Conservation (phyloP, 768 basidiomycete species). For the Rubroboletus pulcherrimus region DNA sequence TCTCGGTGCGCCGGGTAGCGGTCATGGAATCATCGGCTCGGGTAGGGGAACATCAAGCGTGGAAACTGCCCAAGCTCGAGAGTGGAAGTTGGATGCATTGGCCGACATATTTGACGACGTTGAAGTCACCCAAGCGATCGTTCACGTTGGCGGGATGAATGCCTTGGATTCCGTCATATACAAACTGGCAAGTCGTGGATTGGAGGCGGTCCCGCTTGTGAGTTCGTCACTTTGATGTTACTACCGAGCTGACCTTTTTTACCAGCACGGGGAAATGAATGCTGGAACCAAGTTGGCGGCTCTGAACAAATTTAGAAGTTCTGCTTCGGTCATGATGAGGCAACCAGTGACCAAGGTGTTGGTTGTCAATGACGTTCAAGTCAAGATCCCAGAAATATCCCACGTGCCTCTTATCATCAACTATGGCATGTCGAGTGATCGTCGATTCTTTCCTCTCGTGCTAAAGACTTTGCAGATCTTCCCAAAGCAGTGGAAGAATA, state of each 20-base stretch:
- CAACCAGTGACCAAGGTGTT: conserved; percentile 71
- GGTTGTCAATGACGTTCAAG: conserved; percentile 90
- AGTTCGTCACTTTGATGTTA: conserved; percentile 30
- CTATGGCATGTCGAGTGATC: conserved; percentile 56
- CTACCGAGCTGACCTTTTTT: conserved; percentile 11
- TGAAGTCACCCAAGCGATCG: conserved; percentile 74
- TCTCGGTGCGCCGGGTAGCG: conserved; percentile 44
- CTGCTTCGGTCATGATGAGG: conserved; percentile 53
- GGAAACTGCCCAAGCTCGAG: conserved; percentile 80
- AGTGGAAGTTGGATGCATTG: conserved; percentile 94
- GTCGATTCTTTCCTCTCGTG: neutral
- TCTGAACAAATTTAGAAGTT: conserved; percentile 76
- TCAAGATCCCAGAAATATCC: conserved; percentile 85
- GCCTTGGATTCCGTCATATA: conserved; percentile 87
- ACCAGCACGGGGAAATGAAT: conserved; percentile 91
- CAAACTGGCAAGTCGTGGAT: conserved; percentile 78
- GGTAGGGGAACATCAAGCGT: conserved; percentile 80
- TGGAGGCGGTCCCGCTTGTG: conserved; percentile 88
- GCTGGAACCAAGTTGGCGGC: conserved; percentile 75
- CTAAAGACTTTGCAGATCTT: conserved; percentile 51
- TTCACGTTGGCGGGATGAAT: conserved; percentile 86
- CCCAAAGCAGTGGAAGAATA: conserved; percentile 97
- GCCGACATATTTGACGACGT: conserved; percentile 88
- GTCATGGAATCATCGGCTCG: conserved; percentile 88
- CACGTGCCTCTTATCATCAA: conserved; percentile 94